Base-by-base conservation (phyloP, 2,329 filamentous ascomycete genomes). In the Colletotrichum sojae region DNA sequence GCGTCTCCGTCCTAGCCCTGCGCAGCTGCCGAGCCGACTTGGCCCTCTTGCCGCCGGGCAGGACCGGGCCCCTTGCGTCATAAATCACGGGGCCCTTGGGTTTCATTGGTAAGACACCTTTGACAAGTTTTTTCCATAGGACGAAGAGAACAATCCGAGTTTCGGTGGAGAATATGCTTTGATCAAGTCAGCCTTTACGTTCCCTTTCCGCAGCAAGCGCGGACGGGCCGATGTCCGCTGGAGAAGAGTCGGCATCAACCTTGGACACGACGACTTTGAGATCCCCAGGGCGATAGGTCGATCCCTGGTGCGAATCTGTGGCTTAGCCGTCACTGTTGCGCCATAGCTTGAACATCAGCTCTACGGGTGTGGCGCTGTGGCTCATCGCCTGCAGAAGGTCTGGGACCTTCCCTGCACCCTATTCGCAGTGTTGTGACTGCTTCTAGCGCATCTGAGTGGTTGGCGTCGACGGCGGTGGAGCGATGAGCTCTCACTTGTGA, bases 41-140 rank as follows among this genome's bases (percentile, higher is more conserved):
- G 62, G 63, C 62, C 36, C n/a, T 57, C 45, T 64, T 57, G 67
- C 51, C 63, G 56, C 67, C 67, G 51, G 67, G 15, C 63, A 56
- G 39, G 55, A 61, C 55, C 51, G 51, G 55, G 43, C 45, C 63
- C 63, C 62, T 67, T 67, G 63, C 67, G 63, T 69, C 67, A 66
- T 67, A 57, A 46, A 55, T 55, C 51, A 46, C 51, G 40, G 49
- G 1, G 18, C 13, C 31, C 31, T 48, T 39, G 25, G 56, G 49
- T 61, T 48, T 53, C 62, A 61, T 67, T 69, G 67, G 67, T 67
- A 45, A 69, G 55, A 69, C 62, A 69, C 15, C 18, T 56, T 52
- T 46, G 51, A 36, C 48, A 46, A 56, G 25, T 46, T 66, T 60
- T 58, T 12, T 9, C 31, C 10, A 8, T 31, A 20, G 39, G 36